Conservation (phyloP, 768 basidiomycete genomes). For the Russula olivacea region DNA sequence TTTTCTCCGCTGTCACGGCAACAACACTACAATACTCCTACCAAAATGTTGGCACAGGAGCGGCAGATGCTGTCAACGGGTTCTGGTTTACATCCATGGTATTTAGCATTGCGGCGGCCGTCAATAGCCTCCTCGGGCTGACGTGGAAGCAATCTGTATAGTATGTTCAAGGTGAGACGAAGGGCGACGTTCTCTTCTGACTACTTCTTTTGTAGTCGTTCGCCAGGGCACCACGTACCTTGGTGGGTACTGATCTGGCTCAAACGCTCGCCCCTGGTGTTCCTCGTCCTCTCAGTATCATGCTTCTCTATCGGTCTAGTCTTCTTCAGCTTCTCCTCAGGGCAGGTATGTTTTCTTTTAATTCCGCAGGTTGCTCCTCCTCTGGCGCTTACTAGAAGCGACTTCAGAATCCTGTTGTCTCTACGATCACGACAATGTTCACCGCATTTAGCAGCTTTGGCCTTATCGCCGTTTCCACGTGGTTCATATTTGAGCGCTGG, state of each 20-base stretch:
- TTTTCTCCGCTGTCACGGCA: slow-evolving; percentile 71
- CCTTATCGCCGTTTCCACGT: slow-evolving; percentile 60
- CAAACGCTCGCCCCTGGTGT: slow-evolving; percentile 75
- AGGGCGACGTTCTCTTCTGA: slow-evolving; percentile 26
- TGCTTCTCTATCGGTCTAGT: slow-evolving; percentile 79
- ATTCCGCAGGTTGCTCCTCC: no score
- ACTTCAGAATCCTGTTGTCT: slow-evolving; percentile 51
- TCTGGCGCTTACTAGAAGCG: not conserved
- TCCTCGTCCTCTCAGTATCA: slow-evolving; percentile 77
- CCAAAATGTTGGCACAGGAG: slow-evolving; percentile 35
- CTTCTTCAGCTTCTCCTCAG: slow-evolving; percentile 69
- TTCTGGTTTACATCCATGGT: slow-evolving; percentile 75
- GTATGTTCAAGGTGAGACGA: slow-evolving; percentile 33
- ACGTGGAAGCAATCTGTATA: slow-evolving; percentile 84
- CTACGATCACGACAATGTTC: slow-evolving; percentile 68
- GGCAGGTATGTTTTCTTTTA: slow-evolving; percentile 43
- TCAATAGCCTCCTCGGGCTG: slow-evolving; percentile 66
- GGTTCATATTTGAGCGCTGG: slow-evolving; percentile 69
- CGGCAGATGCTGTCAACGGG: slow-evolving; percentile 54
- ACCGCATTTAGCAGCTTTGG: slow-evolving; percentile 70
- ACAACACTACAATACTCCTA: slow-evolving; percentile 70
- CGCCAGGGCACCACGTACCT: slow-evolving; percentile 67
- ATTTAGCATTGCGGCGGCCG: slow-evolving; percentile 77
- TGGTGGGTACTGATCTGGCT: slow-evolving; percentile 88
- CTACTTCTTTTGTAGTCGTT: slow-evolving; percentile 44